Evolutionary conservation across 495 filamentous ascomycete species (phyloP).

Genomic region (Hypoxylon perforatum): DNA sequence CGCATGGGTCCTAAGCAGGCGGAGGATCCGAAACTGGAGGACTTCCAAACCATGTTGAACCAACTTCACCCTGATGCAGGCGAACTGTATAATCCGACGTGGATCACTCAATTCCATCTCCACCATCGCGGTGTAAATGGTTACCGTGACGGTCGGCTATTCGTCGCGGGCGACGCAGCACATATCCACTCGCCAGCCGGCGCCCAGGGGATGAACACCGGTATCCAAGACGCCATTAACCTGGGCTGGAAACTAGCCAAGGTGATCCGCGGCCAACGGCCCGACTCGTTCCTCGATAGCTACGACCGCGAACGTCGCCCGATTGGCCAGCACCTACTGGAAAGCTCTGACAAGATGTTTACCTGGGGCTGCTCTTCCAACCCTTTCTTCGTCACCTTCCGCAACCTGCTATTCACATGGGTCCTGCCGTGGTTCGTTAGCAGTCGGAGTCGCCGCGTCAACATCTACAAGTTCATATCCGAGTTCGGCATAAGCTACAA

Average conservation of each 20-base stretch:
- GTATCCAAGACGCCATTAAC: constrained; percentile 67
- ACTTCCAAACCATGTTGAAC: constrained; percentile 30
- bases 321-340: constrained; percentile 46
- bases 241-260: constrained; percentile 65
- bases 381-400: constrained; percentile 41
- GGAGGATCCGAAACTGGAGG: constrained; percentile 21
- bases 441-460: constrained; percentile 22
- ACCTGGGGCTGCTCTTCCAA: constrained; percentile 45
- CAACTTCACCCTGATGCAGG: constrained; percentile 43
- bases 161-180: constrained; percentile 67
- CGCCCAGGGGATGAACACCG: constrained; percentile 70
- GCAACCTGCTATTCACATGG: constrained; percentile 49
- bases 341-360: constrained; percentile 51
- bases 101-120: constrained; percentile 53
- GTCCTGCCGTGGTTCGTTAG: constrained; percentile 48
- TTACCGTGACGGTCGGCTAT: constrained; percentile 55
- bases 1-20: constrained; percentile 16
- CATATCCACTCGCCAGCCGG: constrained; percentile 67
- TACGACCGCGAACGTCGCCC: constrained; percentile 52
- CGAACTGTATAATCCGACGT: constrained; percentile 46
- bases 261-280: constrained; percentile 41
- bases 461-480: constrained; percentile 50
- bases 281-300: constrained; percentile 46
- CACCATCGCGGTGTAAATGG: constrained; percentile 50
- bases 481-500: constrained; percentile 55